Evolutionary conservation across 2,329 filamentous ascomycete species (phyloP).

Genomic region (Aspergillus sp.): DNA sequence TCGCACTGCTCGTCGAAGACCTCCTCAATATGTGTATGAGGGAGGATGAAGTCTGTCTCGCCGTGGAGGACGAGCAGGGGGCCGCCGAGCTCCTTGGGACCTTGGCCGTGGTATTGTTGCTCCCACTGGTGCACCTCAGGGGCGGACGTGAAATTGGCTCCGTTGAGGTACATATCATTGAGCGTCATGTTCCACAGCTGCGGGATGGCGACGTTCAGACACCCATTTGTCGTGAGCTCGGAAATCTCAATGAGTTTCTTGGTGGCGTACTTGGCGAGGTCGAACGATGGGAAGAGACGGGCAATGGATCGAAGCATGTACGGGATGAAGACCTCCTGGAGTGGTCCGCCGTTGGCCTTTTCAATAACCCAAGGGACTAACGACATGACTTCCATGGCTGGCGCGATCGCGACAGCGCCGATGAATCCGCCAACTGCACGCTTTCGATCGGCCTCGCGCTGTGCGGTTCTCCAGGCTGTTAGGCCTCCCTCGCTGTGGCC

Average conservation of each 20-base stretch:
- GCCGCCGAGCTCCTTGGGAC: not conserved
- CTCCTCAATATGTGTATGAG: not conserved
- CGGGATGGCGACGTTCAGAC: not conserved
- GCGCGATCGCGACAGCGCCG: constrained; percentile 7
- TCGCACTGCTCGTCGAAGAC: not conserved
- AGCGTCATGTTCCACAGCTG: not conserved
- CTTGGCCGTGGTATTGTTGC: not conserved
- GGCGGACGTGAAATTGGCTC: not conserved
- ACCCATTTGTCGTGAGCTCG: not conserved
- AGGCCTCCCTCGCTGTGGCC: constrained; percentile 9
- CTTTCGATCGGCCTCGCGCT: constrained; percentile 2
- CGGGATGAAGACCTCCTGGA: not conserved
- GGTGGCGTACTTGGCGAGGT: not conserved
- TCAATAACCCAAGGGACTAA: not conserved
- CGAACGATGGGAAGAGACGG: not conserved
- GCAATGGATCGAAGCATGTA: not conserved
- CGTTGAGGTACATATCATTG: not conserved
- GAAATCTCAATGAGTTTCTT: not conserved
- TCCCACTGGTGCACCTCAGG: not conserved
- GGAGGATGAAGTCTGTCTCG: not conserved
- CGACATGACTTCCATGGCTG: not conserved
- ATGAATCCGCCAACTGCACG: constrained; percentile 7
- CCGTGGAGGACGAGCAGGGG: not conserved
- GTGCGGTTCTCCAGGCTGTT: not conserved
- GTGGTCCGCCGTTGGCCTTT: not conserved